Percentiles rank a stretch among this genome's conserved stretches.
phyloP scores from a whole-genome alignment of 2,329 filamentous ascomycete species.

The Colletotrichum melonis region DNA sequence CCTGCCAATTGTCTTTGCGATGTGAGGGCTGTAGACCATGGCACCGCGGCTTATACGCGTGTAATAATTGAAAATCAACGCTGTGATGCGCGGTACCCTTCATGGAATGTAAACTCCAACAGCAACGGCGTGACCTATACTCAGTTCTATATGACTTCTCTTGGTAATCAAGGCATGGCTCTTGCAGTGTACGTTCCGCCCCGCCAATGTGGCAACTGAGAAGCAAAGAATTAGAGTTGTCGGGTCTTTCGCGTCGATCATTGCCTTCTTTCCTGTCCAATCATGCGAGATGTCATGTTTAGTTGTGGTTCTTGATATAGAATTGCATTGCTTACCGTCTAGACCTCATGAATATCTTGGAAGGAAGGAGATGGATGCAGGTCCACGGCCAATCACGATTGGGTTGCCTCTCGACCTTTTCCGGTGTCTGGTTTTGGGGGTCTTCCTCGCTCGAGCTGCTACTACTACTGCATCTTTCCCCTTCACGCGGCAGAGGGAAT shows the following conservation, averaged over 20 bases:
- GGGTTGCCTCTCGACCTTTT: neutral
- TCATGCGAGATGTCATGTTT: neutral
- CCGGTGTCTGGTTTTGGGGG: neutral
- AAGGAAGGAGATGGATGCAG: neutral
- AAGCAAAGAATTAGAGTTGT: neutral
- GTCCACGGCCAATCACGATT: neutral
- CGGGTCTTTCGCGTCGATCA: conserved; percentile 26
- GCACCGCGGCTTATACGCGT: neutral
- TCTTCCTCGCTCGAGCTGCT: neutral
- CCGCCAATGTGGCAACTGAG: conserved; percentile 13
- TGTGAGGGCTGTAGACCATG: neutral
- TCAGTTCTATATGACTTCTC: neutral
- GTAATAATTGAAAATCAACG: neutral
- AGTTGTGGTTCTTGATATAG: neutral
- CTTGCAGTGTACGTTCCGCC: neutral
- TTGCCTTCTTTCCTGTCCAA: neutral
- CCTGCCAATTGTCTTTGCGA: neutral
- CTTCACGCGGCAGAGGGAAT: neutral
- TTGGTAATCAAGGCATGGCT: neutral
- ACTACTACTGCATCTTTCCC: neutral
- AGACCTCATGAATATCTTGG: neutral
- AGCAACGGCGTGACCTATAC: neutral
- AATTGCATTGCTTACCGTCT: neutral
- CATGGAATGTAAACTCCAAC: neutral
- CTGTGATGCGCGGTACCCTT: neutral